Evolutionary conservation across 1,284 basidiomycete species (phyloP), one percentile per base, ranked within the genome.

Genomic region (Vanrija humicola): DNA sequence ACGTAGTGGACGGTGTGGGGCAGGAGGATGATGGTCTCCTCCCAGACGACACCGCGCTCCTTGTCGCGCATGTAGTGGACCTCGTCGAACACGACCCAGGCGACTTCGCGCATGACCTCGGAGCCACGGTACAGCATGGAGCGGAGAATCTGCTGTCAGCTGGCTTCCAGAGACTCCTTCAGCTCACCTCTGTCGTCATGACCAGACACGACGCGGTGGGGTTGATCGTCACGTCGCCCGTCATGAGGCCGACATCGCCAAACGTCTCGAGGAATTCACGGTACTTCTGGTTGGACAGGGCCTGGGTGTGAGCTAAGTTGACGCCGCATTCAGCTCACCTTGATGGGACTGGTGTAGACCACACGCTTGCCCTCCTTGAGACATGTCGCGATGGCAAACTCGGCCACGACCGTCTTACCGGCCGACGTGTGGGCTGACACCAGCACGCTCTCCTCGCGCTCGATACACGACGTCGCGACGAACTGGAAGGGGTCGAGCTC

Each of bases 1-100:
- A 98, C 96, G 73, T 97, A 96, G 76, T 89, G 92, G 56, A 98
- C 95, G 23, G 86, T 87, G 74, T 97, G 90, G 4, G 96, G 95
- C 8, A 99, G 84, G 0, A 99, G 84, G 65, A 98, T 98, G 73
- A 98, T 97, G 0, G 96, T 98, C 66, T 84, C 83, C 69, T 84
- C 82, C 96, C 82, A 83, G 15, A 84, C 82, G 23, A 84, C 82
- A 58, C 82, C 82, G 52, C 82, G 79, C 66, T 83, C 77, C 75
- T 94, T 93, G 81, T 98, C 96, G 62, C 96, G 88, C 96, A 98
- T 98, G 79, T 98, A 99, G 76, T 99, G 96, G 60, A 99, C 97
- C 78, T 99, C 96, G 74, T 99, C 96, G 73, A 98, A 99, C 58
- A 99, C 85, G 60, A 98, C 95, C 96, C 96, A 99, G 0, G 94